Percentiles rank a stretch among this genome's conserved stretches.
Evolutionary conservation across 2,329 filamentous ascomycete genomes (phyloP).

Genomic region (Dothideomycetes sp.): DNA sequence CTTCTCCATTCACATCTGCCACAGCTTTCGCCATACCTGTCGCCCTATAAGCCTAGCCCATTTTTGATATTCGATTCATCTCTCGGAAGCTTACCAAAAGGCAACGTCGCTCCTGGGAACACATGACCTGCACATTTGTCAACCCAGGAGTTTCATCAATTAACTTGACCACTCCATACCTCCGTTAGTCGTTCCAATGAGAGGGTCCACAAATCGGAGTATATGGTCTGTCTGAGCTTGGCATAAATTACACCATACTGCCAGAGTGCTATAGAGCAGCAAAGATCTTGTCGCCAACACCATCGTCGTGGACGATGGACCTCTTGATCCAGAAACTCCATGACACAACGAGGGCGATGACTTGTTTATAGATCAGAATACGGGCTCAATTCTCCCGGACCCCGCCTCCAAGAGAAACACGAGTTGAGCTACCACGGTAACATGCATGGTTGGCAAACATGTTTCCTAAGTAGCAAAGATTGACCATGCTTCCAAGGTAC

Average conservation of each 20-base stretch:
- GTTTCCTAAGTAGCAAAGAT: constrained; percentile 6
- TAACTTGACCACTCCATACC: constrained; percentile 21
- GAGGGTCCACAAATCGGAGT: constrained; percentile 32
- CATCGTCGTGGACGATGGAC: too few species aligned
- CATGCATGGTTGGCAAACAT: constrained; percentile 6
- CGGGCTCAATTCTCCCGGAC: not conserved
- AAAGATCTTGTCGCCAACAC: too few species aligned
- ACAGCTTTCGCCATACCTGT: constrained; percentile 38
- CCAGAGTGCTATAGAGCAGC: not conserved
- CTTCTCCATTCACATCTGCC: constrained; percentile 40
- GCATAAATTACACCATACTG: not conserved
- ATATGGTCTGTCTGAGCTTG: constrained; percentile 18
- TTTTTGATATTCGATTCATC: not conserved
- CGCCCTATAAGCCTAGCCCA: not conserved
- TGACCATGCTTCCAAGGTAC: not conserved
- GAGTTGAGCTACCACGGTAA: constrained; percentile 1
- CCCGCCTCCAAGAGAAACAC: constrained; percentile 5
- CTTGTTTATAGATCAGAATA: constrained; percentile 3
- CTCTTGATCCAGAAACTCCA: too few species aligned
- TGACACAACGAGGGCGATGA: too few species aligned
- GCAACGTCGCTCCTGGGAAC: constrained; percentile 38
- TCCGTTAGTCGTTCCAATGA: constrained; percentile 36
- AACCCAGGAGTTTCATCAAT: constrained; percentile 11
- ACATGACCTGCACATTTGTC: constrained; percentile 31
- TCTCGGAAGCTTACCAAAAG: constrained; percentile 27